Evolutionary conservation across 805 yeast genomes (phyloP).

Genomic region (Candida adriatica): DNA sequence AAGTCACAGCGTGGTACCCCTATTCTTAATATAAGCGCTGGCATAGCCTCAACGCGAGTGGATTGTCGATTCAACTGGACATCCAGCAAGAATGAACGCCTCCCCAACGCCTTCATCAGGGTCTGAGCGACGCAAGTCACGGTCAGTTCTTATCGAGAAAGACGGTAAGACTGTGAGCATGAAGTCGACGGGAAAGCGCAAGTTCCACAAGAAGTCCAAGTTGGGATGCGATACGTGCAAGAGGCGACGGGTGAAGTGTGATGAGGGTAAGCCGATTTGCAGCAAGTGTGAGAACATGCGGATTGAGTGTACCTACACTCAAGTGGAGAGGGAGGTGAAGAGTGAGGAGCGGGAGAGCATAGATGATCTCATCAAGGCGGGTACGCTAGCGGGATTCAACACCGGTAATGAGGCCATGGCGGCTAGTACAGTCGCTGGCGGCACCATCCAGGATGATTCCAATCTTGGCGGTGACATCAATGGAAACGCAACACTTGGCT

Average conservation of each 20-base stretch:
- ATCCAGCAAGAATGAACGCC: neutral
- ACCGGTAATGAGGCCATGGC: too few relatives aligned
- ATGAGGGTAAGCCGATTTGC: constrained; percentile 77
- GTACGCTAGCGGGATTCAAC: too few relatives aligned
- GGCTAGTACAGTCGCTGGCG: too few relatives aligned
- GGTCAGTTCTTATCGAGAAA: constrained; percentile 25
- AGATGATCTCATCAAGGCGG: too few relatives aligned
- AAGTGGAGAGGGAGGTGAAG: too few relatives aligned
- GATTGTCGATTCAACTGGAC: constrained; percentile 13
- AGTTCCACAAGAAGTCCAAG: constrained; percentile 84
- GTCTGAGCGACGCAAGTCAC: constrained; percentile 6
- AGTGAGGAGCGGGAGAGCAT: too few relatives aligned
- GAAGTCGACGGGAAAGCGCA: constrained; percentile 63
- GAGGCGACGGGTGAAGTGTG: constrained; percentile 86
- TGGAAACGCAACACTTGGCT: too few relatives aligned
- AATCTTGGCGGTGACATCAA: too few relatives aligned
- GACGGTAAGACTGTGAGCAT: constrained; percentile 34
- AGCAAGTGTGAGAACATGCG: constrained; percentile 74
- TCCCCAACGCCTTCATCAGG: constrained; percentile 1
- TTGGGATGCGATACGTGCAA: constrained; percentile 89
- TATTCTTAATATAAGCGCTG: too few relatives aligned
- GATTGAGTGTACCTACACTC: constrained; percentile 63
- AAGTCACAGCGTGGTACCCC: too few relatives aligned
- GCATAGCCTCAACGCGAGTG: constrained; percentile 11
- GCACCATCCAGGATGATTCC: too few relatives aligned